Conservation (phyloP, 805 yeast genomes). For the Lipomyces yamanashiensis region DNA sequence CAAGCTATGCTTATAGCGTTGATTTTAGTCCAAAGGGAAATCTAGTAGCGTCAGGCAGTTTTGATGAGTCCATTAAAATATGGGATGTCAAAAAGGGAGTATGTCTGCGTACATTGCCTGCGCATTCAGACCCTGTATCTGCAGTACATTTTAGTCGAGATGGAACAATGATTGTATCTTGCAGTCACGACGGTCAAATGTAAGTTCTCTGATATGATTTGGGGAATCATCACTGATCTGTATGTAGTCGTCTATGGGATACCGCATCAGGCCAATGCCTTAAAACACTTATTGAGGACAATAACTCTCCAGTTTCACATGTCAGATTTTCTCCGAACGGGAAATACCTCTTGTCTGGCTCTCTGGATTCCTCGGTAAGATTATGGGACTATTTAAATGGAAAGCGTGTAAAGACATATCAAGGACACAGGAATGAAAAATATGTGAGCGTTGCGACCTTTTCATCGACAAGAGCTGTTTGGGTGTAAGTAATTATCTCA, state of each 20-base stretch:
- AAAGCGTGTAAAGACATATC: slow-evolving; percentile 74
- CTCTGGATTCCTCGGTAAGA: slow-evolving; percentile 78
- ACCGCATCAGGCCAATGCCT: slow-evolving; percentile 88
- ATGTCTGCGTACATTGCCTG: slow-evolving; percentile 78
- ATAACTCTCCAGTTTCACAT: slow-evolving; percentile 71
- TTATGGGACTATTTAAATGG: slow-evolving; percentile 89
- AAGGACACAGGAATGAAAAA: slow-evolving; percentile 48
- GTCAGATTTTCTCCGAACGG: slow-evolving; percentile 84
- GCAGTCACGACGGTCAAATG: slow-evolving; percentile 89
- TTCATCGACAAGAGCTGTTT: slow-evolving; percentile 48
- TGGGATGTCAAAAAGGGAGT: slow-evolving; percentile 83
- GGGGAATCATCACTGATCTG: slow-evolving; percentile 30
- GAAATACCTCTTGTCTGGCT: slow-evolving; percentile 75
- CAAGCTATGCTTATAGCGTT: slow-evolving; percentile 78
- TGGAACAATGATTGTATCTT: slow-evolving; percentile 80
- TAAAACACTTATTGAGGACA: slow-evolving; percentile 82
- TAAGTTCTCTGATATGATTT: slow-evolving; percentile 6
- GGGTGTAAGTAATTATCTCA: slow-evolving; percentile 43
- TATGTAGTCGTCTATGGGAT: slow-evolving; percentile 69
- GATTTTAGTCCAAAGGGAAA: slow-evolving; percentile 76
- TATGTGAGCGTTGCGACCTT: slow-evolving; percentile 60
- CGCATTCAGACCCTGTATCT: slow-evolving; percentile 90
- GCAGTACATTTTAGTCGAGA: slow-evolving; percentile 75
- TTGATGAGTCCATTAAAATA: slow-evolving; percentile 87
- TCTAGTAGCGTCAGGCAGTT: slow-evolving; percentile 75